Base-by-base conservation (phyloP, 257 asterid genomes). In the Lithospermum erythrorhizon region DNA sequence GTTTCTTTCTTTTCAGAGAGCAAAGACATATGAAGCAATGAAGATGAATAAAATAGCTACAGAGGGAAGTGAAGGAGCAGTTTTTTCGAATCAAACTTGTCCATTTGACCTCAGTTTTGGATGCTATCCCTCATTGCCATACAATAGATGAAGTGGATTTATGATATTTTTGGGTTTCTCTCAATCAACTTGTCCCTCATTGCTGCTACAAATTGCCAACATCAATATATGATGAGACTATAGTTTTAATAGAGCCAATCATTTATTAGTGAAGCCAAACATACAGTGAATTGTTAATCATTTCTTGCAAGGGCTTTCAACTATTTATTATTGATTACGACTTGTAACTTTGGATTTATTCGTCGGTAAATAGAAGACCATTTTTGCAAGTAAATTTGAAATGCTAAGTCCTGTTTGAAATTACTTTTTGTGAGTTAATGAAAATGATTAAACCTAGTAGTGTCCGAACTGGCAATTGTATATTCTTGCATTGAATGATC, bases 11-110 rank as follows among this genome's bases (percentile, higher is more conserved):
- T 64, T 75, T 68, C 82, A 89, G 95, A 76, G 81, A 71, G 81
- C 79, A 71, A 84, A 82, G 70, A 78, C 81, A 66, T 30, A 64
- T 24, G 91, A 82, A 65, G 87, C 89, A 69, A n/a, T 74, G 70
- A 77, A 79, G 65, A 61, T 69, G 72, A 79, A 80, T 18, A 82
- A 75, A 64, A 53, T 48, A 61, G 64, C 65, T 49, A 76, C 53
- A 63, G 81, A 68, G 61, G 73, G 66, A 20, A 52, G 64, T 62
- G 88, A 79, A 58, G 86, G 70, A 70, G 6, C 59, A 66, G 45
- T 62, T 62, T 35, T 69, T 65, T 64, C 78, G 35, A 54, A 62
- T 68, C 81, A 76, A 63, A 48, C 65, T 74, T 75, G 66, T 21
- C 68, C 65, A 13, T 6, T 9, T 45, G 80, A 70, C 78, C 79